Evolutionary conservation across 1,139 yeast genomes (phyloP), one percentile per base, ranked within the genome.

Genomic region (Nakaseomyces delphensis): DNA sequence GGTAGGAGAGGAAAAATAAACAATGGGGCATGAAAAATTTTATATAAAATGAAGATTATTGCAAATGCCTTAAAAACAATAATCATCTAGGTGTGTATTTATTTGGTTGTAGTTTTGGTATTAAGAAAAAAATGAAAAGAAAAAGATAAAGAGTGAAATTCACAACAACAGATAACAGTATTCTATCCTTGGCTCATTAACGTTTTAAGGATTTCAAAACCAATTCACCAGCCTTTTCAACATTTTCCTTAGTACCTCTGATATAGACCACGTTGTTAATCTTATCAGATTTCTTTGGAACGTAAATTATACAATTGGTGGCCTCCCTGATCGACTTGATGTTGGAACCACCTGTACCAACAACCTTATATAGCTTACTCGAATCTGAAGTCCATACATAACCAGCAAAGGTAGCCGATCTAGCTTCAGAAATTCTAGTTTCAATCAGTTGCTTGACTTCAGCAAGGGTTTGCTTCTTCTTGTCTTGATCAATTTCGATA

Each of bases 291-390:
- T 69, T 63, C 62, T 76, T 75, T 49, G 93, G 94, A 43, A 83
- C 76, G 41, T 71, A 70, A 52, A 83, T 74, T 48, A 74, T 71
- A 39, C 83, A 70, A 35, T 74, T 76, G 15, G 81, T 67, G 49
- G 71, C 68, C 35, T 67, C 68, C 63, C 93, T 77, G 47, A 84
- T 73, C 50, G 68, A 67, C 54, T 74, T 77, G 54, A 85, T 71
- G 50, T 74, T 78, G 24, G 77, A 64, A 37, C 95, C 95, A 53
- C 76, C 79, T 13, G 84, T 77, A 8, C 95, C 95, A 52, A 85
- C 74, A 42, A 84, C 70, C 62, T 71, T 73, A 45, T 82, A 73
- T 53, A 74, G 73, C 36, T 62, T 59, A 24, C 61, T 54, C n/a
- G 72, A 59, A 38, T 69, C 65, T 16, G 74, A 63, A 20, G 71